Evolutionary conservation across 257 asterid genomes (phyloP), one percentile per base, ranked within the genome.

Genomic region (Solanum habrochaites): DNA sequence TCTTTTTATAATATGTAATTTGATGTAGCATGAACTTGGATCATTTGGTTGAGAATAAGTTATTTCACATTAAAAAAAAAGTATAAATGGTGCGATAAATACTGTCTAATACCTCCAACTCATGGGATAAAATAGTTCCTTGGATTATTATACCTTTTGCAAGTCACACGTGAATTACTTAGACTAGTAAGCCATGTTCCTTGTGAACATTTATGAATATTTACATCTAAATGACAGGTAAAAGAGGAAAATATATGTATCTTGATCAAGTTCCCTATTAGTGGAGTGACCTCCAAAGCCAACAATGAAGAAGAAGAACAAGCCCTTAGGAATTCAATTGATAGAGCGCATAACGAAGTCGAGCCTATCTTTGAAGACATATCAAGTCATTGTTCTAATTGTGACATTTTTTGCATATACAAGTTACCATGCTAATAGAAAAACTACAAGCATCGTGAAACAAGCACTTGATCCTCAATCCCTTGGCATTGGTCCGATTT

Each of bases 381-480:
- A 96, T 88, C 99, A 94, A 91, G 96, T 90, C 85, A 86, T 95
- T 80, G 99, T 95, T 91, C 91, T 97, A 7, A 80, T 91, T n/a
- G 90, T 97, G 3, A 97, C 99, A 15, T 96, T 97, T 90, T 92
- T 95, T 6, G 98, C 98, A 12, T 97, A 97, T 87, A 73, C 95
- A 25, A 70, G 92, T 60, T 97, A 95, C 90, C 99, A 97, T 35
- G 99, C 98, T 11, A 92, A 98, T 5, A 87, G 99, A 85, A 97
- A 97, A 92, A 97, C 99, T 39, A 94, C 98, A 18, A 96, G 99
- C 89, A 93, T 97, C 12, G 95, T 97, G 9, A 97, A 97, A 87
- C 94, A 95, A 49, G 99, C 99, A 16, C 99, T 97, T 43, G 99
- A 95, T 89, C 99, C 99, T 3, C 94, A 93, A 83, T 91, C 99